A percentile compares a stretch with the other conserved stretches of the same genome.
phyloP scores from a whole-genome alignment of 441 rosid genomes.

The Raphanus hybrid region DNA sequence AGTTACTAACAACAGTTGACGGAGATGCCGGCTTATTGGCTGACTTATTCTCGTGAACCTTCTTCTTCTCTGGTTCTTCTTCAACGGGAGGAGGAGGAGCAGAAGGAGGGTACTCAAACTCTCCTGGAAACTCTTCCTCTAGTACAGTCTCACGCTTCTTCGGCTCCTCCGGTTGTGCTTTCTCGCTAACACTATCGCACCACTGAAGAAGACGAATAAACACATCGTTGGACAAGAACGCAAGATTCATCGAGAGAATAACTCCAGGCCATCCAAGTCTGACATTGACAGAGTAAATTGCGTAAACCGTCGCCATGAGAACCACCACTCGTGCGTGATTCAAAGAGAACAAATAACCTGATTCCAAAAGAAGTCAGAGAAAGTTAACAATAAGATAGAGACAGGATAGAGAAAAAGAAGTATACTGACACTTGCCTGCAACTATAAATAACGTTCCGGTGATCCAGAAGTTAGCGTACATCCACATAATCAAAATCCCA shows the following conservation, averaged over 20 bases:
- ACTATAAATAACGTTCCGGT: slow-evolving; percentile 90
- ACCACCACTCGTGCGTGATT: slow-evolving; percentile 95
- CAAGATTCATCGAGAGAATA: slow-evolving; percentile 82
- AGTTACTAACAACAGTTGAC: slow-evolving; percentile 52
- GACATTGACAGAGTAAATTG: slow-evolving; percentile 83
- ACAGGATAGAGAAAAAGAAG: slow-evolving; percentile 8
- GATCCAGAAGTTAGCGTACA: slow-evolving; percentile 99
- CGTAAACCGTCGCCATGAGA: slow-evolving; percentile 70
- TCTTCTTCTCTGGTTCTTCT: slow-evolving; percentile 53
- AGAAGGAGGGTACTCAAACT: slow-evolving; percentile 51
- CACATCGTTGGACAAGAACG: slow-evolving; percentile 85
- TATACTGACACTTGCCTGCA: slow-evolving; percentile 68
- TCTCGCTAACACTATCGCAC: slow-evolving; percentile 81
- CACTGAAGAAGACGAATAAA: slow-evolving; percentile 72
- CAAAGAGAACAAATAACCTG: slow-evolving; percentile 93
- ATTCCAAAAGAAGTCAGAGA: slow-evolving; percentile 33
- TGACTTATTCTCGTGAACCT: slow-evolving; percentile 70
- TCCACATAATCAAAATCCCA: slow-evolving; percentile 91
- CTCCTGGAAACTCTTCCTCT: slow-evolving; percentile 71
- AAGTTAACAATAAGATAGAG: background rate
- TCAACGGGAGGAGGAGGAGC: slow-evolving; percentile 54
- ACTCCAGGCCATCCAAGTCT: slow-evolving; percentile 98
- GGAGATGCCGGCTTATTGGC: slow-evolving; percentile 45
- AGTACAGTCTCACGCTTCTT: slow-evolving; percentile 56
- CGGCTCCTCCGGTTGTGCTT: slow-evolving; percentile 62